Evolutionary conservation across 352 stramenopile genomes (phyloP).

Genomic region (Aphanomyces euteiches): DNA sequence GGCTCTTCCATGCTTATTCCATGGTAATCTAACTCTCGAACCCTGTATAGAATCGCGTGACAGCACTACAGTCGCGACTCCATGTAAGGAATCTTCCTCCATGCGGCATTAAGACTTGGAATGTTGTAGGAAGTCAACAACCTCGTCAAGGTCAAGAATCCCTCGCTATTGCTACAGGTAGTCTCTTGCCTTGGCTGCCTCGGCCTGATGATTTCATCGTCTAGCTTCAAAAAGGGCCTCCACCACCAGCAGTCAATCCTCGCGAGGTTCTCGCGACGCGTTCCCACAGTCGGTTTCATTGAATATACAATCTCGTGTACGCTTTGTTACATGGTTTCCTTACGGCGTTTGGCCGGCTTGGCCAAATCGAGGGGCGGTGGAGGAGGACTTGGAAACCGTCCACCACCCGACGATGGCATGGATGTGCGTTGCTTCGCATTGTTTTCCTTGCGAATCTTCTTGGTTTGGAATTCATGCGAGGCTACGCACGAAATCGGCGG

Average conservation of each 20-base stretch:
- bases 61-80: slow-evolving; percentile 87
- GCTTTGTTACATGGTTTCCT: not conserved
- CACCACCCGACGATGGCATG: slow-evolving; percentile 11
- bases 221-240: slow-evolving; percentile 27
- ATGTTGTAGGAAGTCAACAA: slow-evolving; percentile 84
- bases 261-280: slow-evolving; percentile 7
- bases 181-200: not conserved
- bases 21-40: not conserved
- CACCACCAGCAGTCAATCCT: slow-evolving; percentile 20
- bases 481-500: slow-evolving; percentile 67
- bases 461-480: slow-evolving; percentile 86
- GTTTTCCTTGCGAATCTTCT: slow-evolving; percentile 84
- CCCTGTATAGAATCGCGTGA: slow-evolving; percentile 51
- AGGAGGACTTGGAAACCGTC: slow-evolving; percentile 4
- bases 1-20: not conserved
- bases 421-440: slow-evolving; percentile 33
- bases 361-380: not conserved
- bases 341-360: slow-evolving; percentile 2
- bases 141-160: slow-evolving; percentile 94
- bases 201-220: not conserved
- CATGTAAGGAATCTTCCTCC: slow-evolving; percentile 45
- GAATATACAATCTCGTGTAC: not conserved
- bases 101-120: no score
- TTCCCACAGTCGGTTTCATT: slow-evolving; percentile 27
- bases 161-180: slow-evolving; percentile 90